A percentile compares a stretch with the other conserved stretches of the same genome.
Evolutionary conservation across 768 basidiomycete species (phyloP).

Genomic region (Suillus weaverae): DNA sequence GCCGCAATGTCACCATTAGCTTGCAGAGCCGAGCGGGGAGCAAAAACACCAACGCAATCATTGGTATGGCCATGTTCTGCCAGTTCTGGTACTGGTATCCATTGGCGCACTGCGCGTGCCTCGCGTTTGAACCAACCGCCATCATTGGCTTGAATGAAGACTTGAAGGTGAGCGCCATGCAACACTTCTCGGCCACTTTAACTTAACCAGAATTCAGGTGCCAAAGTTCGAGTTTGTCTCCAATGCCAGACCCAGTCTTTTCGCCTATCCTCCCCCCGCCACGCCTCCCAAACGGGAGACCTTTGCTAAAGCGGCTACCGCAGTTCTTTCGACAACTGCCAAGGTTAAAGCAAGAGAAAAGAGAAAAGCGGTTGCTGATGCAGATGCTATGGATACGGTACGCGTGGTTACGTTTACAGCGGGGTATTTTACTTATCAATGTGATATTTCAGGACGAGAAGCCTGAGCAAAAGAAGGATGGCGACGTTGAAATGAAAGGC

Average conservation of each 20-base stretch:
- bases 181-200: slow-evolving; percentile 4
- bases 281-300: slow-evolving; percentile 93
- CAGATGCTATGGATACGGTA: slow-evolving; percentile 81
- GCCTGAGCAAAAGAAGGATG: slow-evolving; percentile 51
- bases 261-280: slow-evolving; percentile 85
- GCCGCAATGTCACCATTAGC: slow-evolving; percentile 93
- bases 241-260: slow-evolving; percentile 86
- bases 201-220: slow-evolving; percentile 47
- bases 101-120: slow-evolving; percentile 85
- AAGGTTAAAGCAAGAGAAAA: slow-evolving; percentile 96
- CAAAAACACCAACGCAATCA: slow-evolving; percentile 89
- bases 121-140: slow-evolving; percentile 94
- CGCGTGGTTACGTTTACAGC: slow-evolving; percentile 26
- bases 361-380: slow-evolving; percentile 83
- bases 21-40: slow-evolving; percentile 92
- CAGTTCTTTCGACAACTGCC: slow-evolving; percentile 95
- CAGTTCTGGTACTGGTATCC: slow-evolving; percentile 99
- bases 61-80: slow-evolving; percentile 97
- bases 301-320: slow-evolving; percentile 88
- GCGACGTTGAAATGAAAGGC: slow-evolving; percentile 80
- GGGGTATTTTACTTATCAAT: slow-evolving; percentile 16
- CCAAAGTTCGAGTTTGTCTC: slow-evolving; percentile 92
- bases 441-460: slow-evolving; percentile 49
- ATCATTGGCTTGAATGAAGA: slow-evolving; percentile 89
- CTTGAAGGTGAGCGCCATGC: slow-evolving; percentile 51